Percentiles rank a stretch among this genome's conserved stretches.
phyloP scores from a whole-genome alignment of 805 yeast species.

The Saturnispora ahearnii region DNA sequence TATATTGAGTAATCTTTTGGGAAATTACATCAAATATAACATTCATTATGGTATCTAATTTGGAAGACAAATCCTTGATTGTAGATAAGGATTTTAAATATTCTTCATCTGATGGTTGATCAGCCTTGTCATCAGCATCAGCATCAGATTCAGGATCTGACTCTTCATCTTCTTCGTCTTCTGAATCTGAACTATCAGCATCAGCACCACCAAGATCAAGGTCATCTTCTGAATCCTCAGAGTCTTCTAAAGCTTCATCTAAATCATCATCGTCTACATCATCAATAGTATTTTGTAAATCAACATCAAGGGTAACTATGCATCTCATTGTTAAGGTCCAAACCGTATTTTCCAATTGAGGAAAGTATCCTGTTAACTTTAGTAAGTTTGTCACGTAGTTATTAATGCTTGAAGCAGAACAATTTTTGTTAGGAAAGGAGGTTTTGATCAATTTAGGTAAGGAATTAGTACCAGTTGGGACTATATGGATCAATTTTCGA shows the following conservation, averaged over 20 bases:
- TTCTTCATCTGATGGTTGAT: slow-evolving; percentile 32
- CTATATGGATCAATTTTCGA: slow-evolving; percentile 52
- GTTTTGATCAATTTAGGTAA: slow-evolving; percentile 49
- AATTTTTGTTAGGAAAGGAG: slow-evolving; percentile 74
- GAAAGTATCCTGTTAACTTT: slow-evolving; percentile 54
- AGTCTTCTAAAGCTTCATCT: slow-evolving; percentile 34
- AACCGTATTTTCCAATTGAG: slow-evolving; percentile 60
- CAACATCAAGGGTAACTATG: slow-evolving; percentile 83
- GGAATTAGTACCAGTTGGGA: slow-evolving; percentile 72
- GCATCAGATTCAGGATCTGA: slow-evolving; percentile 29
- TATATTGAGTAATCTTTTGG: slow-evolving; percentile 39
- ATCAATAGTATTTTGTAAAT: slow-evolving; percentile 78
- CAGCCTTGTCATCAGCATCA: slow-evolving; percentile 33
- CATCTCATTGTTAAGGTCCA: slow-evolving; percentile 80
- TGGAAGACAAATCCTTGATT: slow-evolving; percentile 48
- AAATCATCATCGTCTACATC: slow-evolving; percentile 71
- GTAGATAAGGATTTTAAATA: slow-evolving; percentile 39
- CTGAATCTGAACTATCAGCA: slow-evolving; percentile 19
- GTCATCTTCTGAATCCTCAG: slow-evolving; percentile 23
- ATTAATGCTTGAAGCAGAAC: slow-evolving; percentile 41
- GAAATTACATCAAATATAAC: slow-evolving; percentile 46
- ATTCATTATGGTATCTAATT: slow-evolving; percentile 63
- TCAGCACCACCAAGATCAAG: slow-evolving; percentile 24
- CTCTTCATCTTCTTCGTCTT: slow-evolving; percentile 24
- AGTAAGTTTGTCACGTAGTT: slow-evolving; percentile 63